phyloP scores from a whole-genome alignment of 257 asterid genomes.

The Plantago ovata region DNA sequence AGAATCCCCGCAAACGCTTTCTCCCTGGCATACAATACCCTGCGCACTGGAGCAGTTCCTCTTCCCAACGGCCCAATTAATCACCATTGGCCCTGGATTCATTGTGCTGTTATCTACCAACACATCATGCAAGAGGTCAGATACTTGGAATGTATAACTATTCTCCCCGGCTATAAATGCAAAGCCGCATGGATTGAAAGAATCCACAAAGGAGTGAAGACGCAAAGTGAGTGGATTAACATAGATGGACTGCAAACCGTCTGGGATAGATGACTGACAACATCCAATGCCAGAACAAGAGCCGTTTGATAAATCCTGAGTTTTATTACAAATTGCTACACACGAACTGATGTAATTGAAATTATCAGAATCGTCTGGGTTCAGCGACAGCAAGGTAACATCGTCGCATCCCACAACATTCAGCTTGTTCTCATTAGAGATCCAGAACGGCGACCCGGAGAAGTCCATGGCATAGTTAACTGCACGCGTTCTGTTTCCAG shows the following conservation, averaged over 20 bases:
- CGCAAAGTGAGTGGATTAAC: background rate
- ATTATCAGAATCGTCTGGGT: constrained; percentile 16
- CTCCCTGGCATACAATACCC: constrained; percentile 18
- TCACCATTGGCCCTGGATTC: constrained; percentile 23
- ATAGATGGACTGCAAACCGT: constrained; percentile 21
- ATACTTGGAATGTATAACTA: constrained; percentile 20
- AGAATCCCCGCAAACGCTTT: constrained; percentile 33
- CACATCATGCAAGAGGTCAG: constrained; percentile 23
- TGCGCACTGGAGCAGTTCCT: constrained; percentile 20
- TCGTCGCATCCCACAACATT: constrained; percentile 39
- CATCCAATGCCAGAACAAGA: constrained; percentile 41
- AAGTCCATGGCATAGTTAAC: background rate
- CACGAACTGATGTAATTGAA: constrained; percentile 25
- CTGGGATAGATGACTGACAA: constrained; percentile 35
- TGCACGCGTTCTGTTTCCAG: background rate
- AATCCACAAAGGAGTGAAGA: constrained; percentile 12
- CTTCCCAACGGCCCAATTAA: constrained; percentile 40
- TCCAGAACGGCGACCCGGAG: constrained; percentile 20
- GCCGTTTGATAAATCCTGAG: constrained; percentile 23
- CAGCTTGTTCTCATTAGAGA: constrained; percentile 32
- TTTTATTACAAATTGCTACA: constrained; percentile 14
- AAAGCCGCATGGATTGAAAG: constrained; percentile 32
- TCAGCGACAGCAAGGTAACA: constrained; percentile 6
- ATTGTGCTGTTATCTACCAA: constrained; percentile 18
- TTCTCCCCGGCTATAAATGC: constrained; percentile 32